Evolutionary conservation across 768 basidiomycete species (phyloP).

Genomic region (Daedaleopsis nitida): DNA sequence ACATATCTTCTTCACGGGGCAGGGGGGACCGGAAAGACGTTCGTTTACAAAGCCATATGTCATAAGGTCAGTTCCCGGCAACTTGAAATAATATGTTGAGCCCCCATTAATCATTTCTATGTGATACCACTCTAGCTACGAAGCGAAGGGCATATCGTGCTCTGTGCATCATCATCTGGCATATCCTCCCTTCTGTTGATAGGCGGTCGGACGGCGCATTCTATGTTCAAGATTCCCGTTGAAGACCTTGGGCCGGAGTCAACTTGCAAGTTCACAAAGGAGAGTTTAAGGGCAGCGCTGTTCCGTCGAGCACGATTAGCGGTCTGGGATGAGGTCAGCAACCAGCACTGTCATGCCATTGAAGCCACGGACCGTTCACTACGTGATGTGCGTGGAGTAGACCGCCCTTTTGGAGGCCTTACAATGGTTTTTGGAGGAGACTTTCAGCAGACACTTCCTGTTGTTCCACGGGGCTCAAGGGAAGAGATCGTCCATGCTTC

Average conservation of each 20-base stretch:
- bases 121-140: conserved; percentile 32
- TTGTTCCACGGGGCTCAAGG: conserved; percentile 39
- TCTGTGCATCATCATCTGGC: conserved; percentile 31
- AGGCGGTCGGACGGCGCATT: conserved; percentile 50
- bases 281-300: conserved; percentile 34
- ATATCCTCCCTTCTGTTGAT: conserved; percentile 46
- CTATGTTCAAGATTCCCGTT: conserved; percentile 50
- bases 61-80: no score
- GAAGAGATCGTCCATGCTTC: conserved; percentile 40
- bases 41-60: conserved; percentile 37
- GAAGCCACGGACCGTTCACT: conserved; percentile 46
- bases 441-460: conserved; percentile 49
- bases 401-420: conserved; percentile 45
- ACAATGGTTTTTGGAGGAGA: conserved; percentile 48
- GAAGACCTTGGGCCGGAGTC: conserved; percentile 29
- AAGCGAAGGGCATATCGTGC: conserved; percentile 23
- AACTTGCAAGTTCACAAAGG: conserved; percentile 35
- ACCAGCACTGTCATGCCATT: conserved; percentile 37
- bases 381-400: conserved; percentile 32
- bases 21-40: conserved; percentile 49
- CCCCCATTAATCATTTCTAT: no score
- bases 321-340: conserved; percentile 47
- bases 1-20: no score
- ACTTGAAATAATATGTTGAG: conserved; percentile 13
- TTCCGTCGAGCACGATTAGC: conserved; percentile 35